These are phyloP conservation scores for Geotrichum armillariae DNA, from an alignment of 1,139 yeast species.

Conservation along the genomic window DNA sequence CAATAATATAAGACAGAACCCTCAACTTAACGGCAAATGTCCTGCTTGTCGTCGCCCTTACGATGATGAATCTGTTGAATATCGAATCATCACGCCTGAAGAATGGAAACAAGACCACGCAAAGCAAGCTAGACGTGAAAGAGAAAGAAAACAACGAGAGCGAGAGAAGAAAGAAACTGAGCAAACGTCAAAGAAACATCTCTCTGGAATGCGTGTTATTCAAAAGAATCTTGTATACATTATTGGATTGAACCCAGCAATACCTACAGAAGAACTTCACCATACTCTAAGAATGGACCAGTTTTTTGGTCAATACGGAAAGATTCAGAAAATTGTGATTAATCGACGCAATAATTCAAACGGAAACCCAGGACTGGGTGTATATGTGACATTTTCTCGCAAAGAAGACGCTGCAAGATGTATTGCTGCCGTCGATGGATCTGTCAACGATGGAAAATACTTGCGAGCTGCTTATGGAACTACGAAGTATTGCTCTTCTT, in stretches of 20 bases:
- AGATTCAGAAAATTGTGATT: slow-evolving; percentile 89
- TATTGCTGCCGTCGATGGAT: slow-evolving; percentile 66
- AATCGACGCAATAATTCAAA: slow-evolving; percentile 62
- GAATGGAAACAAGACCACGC: slow-evolving; percentile 44
- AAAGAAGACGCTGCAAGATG: slow-evolving; percentile 34
- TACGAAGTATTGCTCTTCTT: slow-evolving; percentile 95
- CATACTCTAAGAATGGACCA: slow-evolving; percentile 82
- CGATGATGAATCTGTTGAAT: slow-evolving; percentile 91
- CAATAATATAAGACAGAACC: slow-evolving; percentile 93
- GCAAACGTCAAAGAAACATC: slow-evolving; percentile 69
- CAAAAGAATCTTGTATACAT: slow-evolving; percentile 97
- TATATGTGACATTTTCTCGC: slow-evolving; percentile 87
- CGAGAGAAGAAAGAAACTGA: slow-evolving; percentile 92
- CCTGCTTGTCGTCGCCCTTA: slow-evolving; percentile 97
- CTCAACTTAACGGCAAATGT: slow-evolving; percentile 76
- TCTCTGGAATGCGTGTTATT: slow-evolving; percentile 95
- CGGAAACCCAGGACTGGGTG: slow-evolving; percentile 81
- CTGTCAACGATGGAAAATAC: slow-evolving; percentile 83
- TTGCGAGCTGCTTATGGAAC: slow-evolving; percentile 97
- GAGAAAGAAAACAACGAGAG: slow-evolving; percentile 82
- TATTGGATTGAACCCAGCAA: slow-evolving; percentile 91
- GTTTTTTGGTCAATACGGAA: slow-evolving; percentile 97
- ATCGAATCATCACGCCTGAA: slow-evolving; percentile 77
- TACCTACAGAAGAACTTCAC: slow-evolving; percentile 86
- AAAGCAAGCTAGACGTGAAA: slow-evolving; percentile 24